Percentiles rank a stretch among this genome's conserved stretches.
Evolutionary conservation across 2,329 filamentous ascomycete genomes (phyloP).

Genomic region (Ceratocystis lukuohia): DNA sequence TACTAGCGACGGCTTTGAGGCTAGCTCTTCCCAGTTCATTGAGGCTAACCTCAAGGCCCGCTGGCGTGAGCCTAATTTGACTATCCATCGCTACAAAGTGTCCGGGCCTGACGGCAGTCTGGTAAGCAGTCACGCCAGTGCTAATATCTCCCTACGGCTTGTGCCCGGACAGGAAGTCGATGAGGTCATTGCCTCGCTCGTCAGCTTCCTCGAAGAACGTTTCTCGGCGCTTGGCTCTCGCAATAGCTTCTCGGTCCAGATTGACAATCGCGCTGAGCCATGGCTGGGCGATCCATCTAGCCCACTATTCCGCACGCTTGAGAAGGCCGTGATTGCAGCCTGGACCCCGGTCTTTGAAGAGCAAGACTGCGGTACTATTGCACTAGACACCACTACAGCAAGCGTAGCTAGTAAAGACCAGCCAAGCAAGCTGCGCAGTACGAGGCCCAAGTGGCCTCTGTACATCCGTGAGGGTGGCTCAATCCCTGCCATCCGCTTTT

Average conservation of each 20-base stretch:
- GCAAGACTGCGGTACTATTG: constrained; percentile 11
- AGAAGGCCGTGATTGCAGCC: constrained; percentile 68
- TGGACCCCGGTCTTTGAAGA: constrained; percentile 52
- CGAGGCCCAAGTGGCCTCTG: constrained; percentile 41
- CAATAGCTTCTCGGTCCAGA: constrained; percentile 66
- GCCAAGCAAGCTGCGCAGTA: background rate
- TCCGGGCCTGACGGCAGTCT: constrained; percentile 85
- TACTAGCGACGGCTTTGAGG: background rate
- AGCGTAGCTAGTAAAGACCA: constrained; percentile 20
- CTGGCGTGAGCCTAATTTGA: constrained; percentile 90
- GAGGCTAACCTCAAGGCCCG: constrained; percentile 79
- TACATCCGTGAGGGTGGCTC: constrained; percentile 94
- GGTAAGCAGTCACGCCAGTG: constrained; percentile 79
- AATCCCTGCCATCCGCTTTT: constrained; percentile 83
- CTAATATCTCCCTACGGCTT: constrained; percentile 76
- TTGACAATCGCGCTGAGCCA: constrained; percentile 87
- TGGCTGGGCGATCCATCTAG: constrained; percentile 91
- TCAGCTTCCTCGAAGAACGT: constrained; percentile 51
- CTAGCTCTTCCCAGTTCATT: constrained; percentile 30
- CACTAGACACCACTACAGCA: background rate
- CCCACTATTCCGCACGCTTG: constrained; percentile 78
- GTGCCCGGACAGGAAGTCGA: constrained; percentile 87
- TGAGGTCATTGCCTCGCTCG: constrained; percentile 56
- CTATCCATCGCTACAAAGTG: constrained; percentile 83
- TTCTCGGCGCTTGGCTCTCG: constrained; percentile 65